phyloP scores from a whole-genome alignment of 495 filamentous ascomycete genomes.

The Cercophora sp. region DNA sequence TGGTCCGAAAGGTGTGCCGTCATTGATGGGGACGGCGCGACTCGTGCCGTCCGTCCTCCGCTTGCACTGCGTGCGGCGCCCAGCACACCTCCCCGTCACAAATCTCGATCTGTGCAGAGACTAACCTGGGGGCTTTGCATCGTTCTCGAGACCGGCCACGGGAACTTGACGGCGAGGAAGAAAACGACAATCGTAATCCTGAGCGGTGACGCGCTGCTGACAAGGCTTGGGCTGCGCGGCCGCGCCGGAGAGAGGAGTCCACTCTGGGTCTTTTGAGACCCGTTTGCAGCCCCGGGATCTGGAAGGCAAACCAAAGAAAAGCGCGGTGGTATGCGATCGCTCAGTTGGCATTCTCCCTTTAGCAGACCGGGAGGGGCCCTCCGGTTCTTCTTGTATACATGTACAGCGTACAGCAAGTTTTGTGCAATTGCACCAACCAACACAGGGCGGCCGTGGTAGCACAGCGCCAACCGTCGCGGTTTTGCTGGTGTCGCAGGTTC shows the following conservation, averaged over 20 bases:
- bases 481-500: constrained; percentile 9
- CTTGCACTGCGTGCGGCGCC: background rate
- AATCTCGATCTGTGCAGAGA: background rate
- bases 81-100: background rate
- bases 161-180: no score
- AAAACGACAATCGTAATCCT: background rate
- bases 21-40: constrained; percentile 3
- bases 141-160: background rate
- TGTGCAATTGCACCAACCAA: background rate
- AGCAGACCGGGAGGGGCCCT: constrained; percentile 1
- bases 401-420: no score
- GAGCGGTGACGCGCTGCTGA: constrained; percentile 7
- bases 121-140: background rate
- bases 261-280: constrained; percentile 2
- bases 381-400: background rate
- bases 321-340: background rate
- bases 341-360: background rate
- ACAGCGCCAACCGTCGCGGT: constrained; percentile 9
- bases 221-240: background rate
- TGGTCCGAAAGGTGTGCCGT: background rate
- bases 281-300: constrained; percentile 6
- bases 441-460: background rate
- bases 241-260: constrained; percentile 9
- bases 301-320: constrained; percentile 11
- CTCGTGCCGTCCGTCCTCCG: background rate